phyloP scores from a whole-genome alignment of 2,329 filamentous ascomycete genomes.

The Fusarium musae region DNA sequence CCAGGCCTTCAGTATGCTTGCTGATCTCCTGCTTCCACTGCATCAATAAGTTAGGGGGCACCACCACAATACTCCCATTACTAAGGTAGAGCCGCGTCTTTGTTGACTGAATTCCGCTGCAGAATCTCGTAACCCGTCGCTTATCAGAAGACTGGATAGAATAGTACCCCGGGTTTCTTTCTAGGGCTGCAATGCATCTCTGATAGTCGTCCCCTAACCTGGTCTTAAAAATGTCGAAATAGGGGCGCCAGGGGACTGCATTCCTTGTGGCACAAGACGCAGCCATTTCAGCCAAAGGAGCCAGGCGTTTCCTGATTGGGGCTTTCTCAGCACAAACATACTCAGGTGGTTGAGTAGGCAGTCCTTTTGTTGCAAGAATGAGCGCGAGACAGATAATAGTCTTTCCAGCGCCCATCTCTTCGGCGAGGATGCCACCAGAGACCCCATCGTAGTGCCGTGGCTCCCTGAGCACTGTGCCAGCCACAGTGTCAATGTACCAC shows the following conservation, averaged over 20 bases:
- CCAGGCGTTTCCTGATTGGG: conserved; percentile 59
- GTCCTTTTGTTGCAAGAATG: conserved; percentile 78
- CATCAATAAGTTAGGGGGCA: conserved; percentile 82
- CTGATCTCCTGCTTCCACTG: conserved; percentile 87
- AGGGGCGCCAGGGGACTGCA: conserved; percentile 75
- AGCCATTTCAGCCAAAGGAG: conserved; percentile 78
- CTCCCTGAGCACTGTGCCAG: conserved; percentile 70
- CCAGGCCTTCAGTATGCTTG: conserved; percentile 77
- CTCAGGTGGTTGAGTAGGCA: conserved; percentile 74
- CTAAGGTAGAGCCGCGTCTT: conserved; percentile 70
- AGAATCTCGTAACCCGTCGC: conserved; percentile 37
- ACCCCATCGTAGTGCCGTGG: conserved; percentile 78
- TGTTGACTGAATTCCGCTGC: conserved; percentile 31
- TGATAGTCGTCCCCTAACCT: conserved; percentile 61
- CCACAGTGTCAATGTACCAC: conserved; percentile 78
- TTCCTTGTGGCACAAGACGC: conserved; percentile 74
- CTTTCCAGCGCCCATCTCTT: conserved; percentile 87
- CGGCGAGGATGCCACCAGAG: conserved; percentile 80
- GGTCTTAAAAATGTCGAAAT: conserved; percentile 64
- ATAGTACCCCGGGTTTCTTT: conserved; percentile 69
- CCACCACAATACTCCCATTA: conserved; percentile 78
- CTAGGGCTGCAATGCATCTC: conserved; percentile 66
- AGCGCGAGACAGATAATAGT: conserved; percentile 85
- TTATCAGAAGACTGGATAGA: conserved; percentile 60
- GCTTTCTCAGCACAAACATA: conserved; percentile 60